Percentiles rank a stretch among this genome's conserved stretches.
phyloP scores from a whole-genome alignment of 305 asterid genomes.

The Fraxinus angustifolia region DNA sequence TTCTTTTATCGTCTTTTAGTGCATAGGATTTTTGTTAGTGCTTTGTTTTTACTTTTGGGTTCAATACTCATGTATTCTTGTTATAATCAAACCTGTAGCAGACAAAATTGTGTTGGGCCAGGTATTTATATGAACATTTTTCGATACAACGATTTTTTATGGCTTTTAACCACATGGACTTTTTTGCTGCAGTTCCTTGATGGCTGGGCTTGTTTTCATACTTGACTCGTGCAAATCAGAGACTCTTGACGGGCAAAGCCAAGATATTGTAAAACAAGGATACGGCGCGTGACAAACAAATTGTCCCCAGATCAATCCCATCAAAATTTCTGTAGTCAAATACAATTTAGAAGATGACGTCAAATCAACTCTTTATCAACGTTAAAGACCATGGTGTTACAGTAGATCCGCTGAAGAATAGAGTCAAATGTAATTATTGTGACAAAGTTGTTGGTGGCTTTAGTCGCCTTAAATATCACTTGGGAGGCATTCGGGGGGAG shows the following conservation, averaged over 20 bases:
- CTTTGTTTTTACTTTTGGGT: background rate
- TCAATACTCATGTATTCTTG: background rate
- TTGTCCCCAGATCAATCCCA: background rate
- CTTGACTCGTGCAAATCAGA: background rate
- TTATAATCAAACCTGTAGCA: background rate
- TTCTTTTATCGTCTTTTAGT: background rate
- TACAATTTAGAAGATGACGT: background rate
- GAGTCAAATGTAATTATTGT: constrained; percentile 29
- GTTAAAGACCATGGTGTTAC: constrained; percentile 22
- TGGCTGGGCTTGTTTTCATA: background rate
- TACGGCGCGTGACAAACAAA: background rate
- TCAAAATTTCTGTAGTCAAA: background rate
- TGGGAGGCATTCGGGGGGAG: constrained; percentile 31
- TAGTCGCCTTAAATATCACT: constrained; percentile 23
- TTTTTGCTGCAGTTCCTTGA: background rate
- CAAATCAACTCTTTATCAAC: background rate
- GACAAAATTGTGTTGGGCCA: background rate
- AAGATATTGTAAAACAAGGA: background rate
- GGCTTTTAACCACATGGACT: background rate
- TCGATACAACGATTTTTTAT: background rate
- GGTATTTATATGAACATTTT: background rate
- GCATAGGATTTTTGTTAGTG: background rate
- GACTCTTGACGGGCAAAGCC: background rate
- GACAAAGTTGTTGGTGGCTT: constrained; percentile 26
- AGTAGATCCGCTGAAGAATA: constrained; percentile 24